Conservation (phyloP, 306 rosid genomes). For the Quillaja saponaria region DNA sequence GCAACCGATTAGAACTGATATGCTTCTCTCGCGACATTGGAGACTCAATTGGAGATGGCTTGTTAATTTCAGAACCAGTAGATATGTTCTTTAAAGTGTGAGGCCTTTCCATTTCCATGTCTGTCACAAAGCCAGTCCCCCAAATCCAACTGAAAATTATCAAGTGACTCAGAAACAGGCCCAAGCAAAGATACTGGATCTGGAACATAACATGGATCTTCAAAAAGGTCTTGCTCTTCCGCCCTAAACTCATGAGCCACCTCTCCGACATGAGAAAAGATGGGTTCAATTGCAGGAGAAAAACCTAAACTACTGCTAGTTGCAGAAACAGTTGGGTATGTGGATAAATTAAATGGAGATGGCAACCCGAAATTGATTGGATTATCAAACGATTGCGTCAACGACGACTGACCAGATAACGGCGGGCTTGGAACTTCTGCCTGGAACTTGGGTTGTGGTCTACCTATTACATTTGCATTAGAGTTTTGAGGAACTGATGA, state of each 20-base stretch:
- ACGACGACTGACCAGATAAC: conserved; percentile 52
- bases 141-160: conserved; percentile 80
- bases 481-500: conserved; percentile 60
- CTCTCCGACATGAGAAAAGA: conserved; percentile 62
- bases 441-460: conserved; percentile 74
- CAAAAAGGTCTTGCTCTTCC: conserved; percentile 88
- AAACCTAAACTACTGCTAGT: conserved; percentile 75
- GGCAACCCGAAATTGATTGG: conserved; percentile 90
- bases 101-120: conserved; percentile 54
- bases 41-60: conserved; percentile 91
- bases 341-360: conserved; percentile 69
- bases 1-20: conserved; percentile 52
- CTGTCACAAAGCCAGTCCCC: conserved; percentile 63
- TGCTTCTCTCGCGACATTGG: conserved; percentile 89
- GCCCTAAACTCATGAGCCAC: conserved; percentile 52
- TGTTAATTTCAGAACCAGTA: conserved; percentile 65
- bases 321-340: conserved; percentile 49
- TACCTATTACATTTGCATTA: conserved; percentile 74
- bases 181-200: conserved; percentile 87
- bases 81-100: conserved; percentile 54
- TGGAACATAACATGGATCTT: conserved; percentile 93
- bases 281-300: conserved; percentile 76
- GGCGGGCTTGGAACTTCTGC: conserved; percentile 59
- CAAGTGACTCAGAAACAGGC: conserved; percentile 95
- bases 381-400: conserved; percentile 68